Percentiles rank a stretch among this genome's conserved stretches.
Evolutionary conservation across 495 filamentous ascomycete genomes (phyloP).

Genomic region (Rostrohypoxylon terebratum): DNA sequence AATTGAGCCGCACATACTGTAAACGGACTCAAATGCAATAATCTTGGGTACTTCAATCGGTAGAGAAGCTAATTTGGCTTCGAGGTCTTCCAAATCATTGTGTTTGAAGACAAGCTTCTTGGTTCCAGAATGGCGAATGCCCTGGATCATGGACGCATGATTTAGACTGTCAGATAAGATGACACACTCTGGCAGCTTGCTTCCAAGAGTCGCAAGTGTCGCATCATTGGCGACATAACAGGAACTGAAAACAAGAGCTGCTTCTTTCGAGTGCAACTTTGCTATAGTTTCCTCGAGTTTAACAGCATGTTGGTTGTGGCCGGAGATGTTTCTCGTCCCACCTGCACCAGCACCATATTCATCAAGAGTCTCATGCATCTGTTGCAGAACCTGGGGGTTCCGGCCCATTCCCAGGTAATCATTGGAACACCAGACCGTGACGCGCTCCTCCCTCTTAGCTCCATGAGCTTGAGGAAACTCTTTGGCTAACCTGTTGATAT

Average conservation of each 20-base stretch:
- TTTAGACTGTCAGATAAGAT: constrained; percentile 95
- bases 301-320: constrained; percentile 95
- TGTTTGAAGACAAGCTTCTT: constrained; percentile 99
- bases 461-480: constrained; percentile 97
- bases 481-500: constrained; percentile 97
- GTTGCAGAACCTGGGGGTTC: constrained; percentile 85
- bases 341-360: constrained; percentile 95
- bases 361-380: constrained; percentile 95
- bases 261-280: constrained; percentile 89
- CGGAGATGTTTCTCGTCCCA: constrained; percentile 96
- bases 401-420: constrained; percentile 98
- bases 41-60: constrained; percentile 91
- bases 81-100: constrained; percentile 91
- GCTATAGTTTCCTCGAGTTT: constrained; percentile 85
- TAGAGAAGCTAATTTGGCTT: constrained; percentile 88
- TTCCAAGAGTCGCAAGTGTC: constrained; percentile 93
- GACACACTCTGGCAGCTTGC: constrained; percentile 95
- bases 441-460: constrained; percentile 82
- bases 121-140: constrained; percentile 95
- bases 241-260: constrained; percentile 92
- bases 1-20: constrained; percentile 98
- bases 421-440: constrained; percentile 99
- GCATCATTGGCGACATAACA: constrained; percentile 99
- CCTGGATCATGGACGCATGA: constrained; percentile 99
- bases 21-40: constrained; percentile 98